Base-by-base conservation (phyloP, 1,139 yeast genomes). In the Candida albicans region DNA sequence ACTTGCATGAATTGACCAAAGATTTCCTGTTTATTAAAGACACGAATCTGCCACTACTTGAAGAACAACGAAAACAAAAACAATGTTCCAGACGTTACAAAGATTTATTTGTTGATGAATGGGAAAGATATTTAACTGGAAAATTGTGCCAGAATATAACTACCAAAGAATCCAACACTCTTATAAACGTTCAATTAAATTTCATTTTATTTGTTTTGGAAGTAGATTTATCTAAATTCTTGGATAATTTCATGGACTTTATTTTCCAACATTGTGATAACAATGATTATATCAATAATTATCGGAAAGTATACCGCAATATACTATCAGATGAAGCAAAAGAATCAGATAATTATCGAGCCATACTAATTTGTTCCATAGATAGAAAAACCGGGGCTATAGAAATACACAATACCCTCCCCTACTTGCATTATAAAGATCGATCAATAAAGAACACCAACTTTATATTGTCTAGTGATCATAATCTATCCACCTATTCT, bases 131-230 rank as follows among this genome's bases (percentile, higher is more conserved):
- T 10, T 39, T 52, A n/a, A 44, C 52, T 8, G 40, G 40, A 26
- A 38, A 45, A 34, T 42, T 67, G 8, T 61, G 67, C 41, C 57
- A 62, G n/a, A 59, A 55, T 24, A 50, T 52, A 11, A 50, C 53
- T 10, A 59, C 25, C 57, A 70, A 51, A 15, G 49, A 49, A 25
- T 49, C 51, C 6, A 41, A 39, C 12, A 46, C 49, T 28, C 53
- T 70, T 34, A 49, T 65, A 13, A 70, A 70, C 45, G 52, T 71
- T 12, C 73, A 69, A 39, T 56, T 70, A 45, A 72, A 72, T 49
- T 72, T 61, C 47, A 54, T 66, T 9, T 54, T 71, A 28, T 67
- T 70, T 51, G 64, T 67, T 2, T 41, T 68, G 35, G 57, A 57
- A 15, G 52, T 71, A 14, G 64, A 69, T 43, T 41, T 66, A 14